A percentile compares a stretch with the other conserved stretches of the same genome.
phyloP scores from a whole-genome alignment of 2,329 filamentous ascomycete species.

The Metarhizium robertsii region DNA sequence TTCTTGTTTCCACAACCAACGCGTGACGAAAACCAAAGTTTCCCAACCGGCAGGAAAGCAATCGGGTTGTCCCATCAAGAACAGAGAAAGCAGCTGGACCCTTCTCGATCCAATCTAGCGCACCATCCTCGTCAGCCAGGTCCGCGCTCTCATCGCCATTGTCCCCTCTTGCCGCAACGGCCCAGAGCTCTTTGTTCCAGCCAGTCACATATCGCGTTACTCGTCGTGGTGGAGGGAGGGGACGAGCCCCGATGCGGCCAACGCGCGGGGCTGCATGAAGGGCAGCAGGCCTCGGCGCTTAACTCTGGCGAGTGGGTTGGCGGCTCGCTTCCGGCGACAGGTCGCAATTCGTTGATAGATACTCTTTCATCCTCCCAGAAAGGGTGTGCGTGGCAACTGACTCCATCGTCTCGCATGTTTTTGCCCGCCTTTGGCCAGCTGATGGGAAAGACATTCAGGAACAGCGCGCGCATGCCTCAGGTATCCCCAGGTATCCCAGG shows the following conservation, averaged over 20 bases:
- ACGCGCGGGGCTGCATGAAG: constrained; percentile 37
- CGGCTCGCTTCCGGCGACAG: constrained; percentile 32
- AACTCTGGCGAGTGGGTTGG: constrained; percentile 27
- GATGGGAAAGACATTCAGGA: neutral
- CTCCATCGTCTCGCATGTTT: neutral
- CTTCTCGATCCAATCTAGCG: neutral
- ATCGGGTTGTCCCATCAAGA: neutral
- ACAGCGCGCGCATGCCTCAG: neutral
- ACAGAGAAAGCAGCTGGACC: neutral
- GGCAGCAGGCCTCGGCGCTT: constrained; percentile 49
- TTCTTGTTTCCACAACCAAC: neutral
- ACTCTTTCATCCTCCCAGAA: neutral
- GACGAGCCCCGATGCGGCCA: constrained; percentile 10
- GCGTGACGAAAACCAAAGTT: neutral
- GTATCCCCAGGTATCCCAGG: neutral
- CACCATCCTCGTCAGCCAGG: neutral
- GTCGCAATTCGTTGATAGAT: constrained; percentile 18
- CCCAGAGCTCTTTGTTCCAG: neutral
- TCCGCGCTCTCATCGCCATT: neutral
- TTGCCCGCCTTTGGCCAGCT: neutral
- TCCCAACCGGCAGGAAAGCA: neutral
- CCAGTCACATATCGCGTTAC: constrained; percentile 10
- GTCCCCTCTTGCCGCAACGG: constrained; percentile 1
- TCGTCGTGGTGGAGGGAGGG: constrained; percentile 13
- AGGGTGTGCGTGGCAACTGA: neutral